Percentiles rank a stretch among this genome's conserved stretches.
phyloP scores from a whole-genome alignment of 2,329 filamentous ascomycete species.

The Elsinoe perseae region DNA sequence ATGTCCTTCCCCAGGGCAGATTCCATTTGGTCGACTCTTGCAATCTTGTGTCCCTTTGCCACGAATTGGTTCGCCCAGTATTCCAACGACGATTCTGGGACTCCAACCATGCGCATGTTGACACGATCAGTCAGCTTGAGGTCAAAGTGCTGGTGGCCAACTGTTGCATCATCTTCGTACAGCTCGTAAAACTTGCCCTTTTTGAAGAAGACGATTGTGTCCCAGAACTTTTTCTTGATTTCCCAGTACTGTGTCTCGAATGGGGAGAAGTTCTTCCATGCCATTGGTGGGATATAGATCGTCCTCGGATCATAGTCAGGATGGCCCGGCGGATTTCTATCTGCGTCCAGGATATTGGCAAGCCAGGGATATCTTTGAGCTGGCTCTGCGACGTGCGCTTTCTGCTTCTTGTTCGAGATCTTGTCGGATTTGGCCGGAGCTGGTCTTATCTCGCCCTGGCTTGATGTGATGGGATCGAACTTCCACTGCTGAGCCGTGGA shows the following conservation, averaged over 20 bases:
- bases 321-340: constrained; percentile 67
- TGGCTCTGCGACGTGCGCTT: constrained; percentile 73
- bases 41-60: constrained; percentile 95
- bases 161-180: constrained; percentile 94
- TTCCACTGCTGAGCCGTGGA: constrained; percentile 81
- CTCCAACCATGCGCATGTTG: constrained; percentile 99
- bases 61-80: constrained; percentile 98
- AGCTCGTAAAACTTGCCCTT: constrained; percentile 99
- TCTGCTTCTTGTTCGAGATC: constrained; percentile 40
- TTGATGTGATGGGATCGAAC: constrained; percentile 57
- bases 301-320: constrained; percentile 87
- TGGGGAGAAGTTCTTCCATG: constrained; percentile 76
- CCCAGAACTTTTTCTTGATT: constrained; percentile 96
- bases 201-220: constrained; percentile 98
- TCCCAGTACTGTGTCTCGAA: constrained; percentile 99
- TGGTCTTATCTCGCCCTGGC: constrained; percentile 30
- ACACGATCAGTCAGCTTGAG: constrained; percentile 95
- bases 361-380: constrained; percentile 87
- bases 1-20: constrained; percentile 95
- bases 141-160: constrained; percentile 94
- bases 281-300: constrained; percentile 76
- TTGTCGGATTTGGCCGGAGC: constrained; percentile 28
- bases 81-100: constrained; percentile 89
- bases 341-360: constrained; percentile 74
- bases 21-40: constrained; percentile 92